Conservation (phyloP, 2,329 filamentous ascomycete species). For the Myriosclerotinia scirpicola region DNA sequence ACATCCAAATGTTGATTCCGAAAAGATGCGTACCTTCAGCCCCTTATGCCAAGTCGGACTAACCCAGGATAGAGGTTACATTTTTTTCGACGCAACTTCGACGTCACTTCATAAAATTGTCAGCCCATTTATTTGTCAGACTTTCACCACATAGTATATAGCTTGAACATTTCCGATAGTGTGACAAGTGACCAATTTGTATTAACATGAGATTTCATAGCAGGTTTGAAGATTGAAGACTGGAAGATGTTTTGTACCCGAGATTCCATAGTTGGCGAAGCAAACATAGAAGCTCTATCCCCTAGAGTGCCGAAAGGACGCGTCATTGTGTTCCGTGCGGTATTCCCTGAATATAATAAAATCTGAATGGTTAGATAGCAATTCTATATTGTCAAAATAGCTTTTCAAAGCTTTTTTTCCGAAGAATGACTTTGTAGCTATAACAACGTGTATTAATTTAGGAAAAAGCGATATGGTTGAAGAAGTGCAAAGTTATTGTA, state of each 20-base stretch:
- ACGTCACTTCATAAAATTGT: background rate
- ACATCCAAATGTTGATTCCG: background rate
- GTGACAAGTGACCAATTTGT: background rate
- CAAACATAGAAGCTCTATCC: background rate
- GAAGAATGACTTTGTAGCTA: too few relatives aligned
- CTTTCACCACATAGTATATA: background rate
- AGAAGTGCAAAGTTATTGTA: too few relatives aligned
- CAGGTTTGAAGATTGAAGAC: background rate
- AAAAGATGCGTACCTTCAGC: background rate
- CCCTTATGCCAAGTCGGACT: background rate
- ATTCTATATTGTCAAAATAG: too few relatives aligned
- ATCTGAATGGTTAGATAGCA: too few relatives aligned
- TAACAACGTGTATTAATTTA: too few relatives aligned
- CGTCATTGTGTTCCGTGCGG: too few relatives aligned
- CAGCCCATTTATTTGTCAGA: background rate
- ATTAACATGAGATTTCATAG: constrained; percentile 1
- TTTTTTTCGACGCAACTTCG: background rate
- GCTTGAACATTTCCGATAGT: background rate
- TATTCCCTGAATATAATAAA: too few relatives aligned
- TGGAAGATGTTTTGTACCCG: too few relatives aligned
- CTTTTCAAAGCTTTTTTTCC: too few relatives aligned
- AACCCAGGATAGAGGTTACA: constrained; percentile 5
- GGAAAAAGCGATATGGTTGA: too few relatives aligned
- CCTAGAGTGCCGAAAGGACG: too few relatives aligned
- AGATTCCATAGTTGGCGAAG: background rate